These are phyloP conservation scores for Aspergillus uvarum DNA, from an alignment of 2,329 filamentous ascomycete species.

Conservation along the genomic window DNA sequence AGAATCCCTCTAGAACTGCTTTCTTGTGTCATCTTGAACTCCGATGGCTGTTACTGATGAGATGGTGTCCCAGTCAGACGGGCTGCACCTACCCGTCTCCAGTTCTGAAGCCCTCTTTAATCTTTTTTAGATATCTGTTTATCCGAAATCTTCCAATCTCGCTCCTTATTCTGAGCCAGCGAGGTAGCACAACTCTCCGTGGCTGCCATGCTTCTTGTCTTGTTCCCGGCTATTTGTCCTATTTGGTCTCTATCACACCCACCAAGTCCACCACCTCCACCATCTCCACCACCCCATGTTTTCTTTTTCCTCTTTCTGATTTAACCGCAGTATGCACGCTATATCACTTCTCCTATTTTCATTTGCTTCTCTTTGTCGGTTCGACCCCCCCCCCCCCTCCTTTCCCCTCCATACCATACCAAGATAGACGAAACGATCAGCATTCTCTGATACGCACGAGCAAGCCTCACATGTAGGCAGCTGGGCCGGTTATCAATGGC, in stretches of 20 bases:
- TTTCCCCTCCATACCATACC: neutral
- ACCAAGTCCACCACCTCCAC: neutral
- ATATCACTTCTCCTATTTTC: slow-evolving; percentile 1
- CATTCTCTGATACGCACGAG: slow-evolving; percentile 10
- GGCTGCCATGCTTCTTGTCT: slow-evolving; percentile 34
- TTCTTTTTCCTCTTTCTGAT: slow-evolving; percentile 12
- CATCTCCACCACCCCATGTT: neutral
- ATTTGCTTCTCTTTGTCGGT: neutral
- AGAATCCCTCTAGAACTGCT: slow-evolving; percentile 8
- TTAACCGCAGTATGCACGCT: slow-evolving; percentile 7
- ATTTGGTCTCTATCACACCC: slow-evolving; percentile 1
- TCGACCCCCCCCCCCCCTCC: neutral
- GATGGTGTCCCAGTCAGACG: slow-evolving; percentile 16
- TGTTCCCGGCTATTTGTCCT: slow-evolving; percentile 25
- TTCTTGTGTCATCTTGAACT: slow-evolving; percentile 3
- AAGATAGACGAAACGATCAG: neutral
- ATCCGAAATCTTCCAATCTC: slow-evolving; percentile 12
- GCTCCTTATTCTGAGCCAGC: slow-evolving; percentile 17
- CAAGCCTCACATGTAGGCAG: slow-evolving; percentile 15
- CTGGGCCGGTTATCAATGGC: slow-evolving; percentile 19
- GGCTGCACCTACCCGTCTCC: slow-evolving; percentile 19
- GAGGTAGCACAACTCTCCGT: slow-evolving; percentile 28
- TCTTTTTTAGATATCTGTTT: neutral
- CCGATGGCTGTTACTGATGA: slow-evolving; percentile 7
- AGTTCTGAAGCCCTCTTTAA: slow-evolving; percentile 5